Conservation (phyloP, 805 yeast species). For the Wickerhamomyces rabaulensis region DNA sequence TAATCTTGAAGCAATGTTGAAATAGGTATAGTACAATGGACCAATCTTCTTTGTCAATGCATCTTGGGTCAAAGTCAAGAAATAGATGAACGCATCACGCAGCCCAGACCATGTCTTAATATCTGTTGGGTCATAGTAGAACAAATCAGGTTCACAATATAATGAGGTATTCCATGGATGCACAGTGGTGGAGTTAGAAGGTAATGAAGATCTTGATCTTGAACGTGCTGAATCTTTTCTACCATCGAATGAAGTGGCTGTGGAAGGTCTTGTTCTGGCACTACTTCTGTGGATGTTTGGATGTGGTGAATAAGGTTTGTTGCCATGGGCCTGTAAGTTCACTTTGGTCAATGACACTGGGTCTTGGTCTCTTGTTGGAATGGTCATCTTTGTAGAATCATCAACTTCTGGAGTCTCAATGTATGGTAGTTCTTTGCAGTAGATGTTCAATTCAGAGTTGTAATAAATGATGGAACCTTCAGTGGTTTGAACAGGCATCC, state of each 20-base stretch:
- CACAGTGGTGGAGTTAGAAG: slow-evolving; percentile 13
- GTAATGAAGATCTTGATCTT: slow-evolving; percentile 14
- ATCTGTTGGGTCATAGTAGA: slow-evolving; percentile 58
- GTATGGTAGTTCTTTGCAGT: slow-evolving; percentile 55
- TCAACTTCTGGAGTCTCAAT: slow-evolving; percentile 34
- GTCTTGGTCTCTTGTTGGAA: slow-evolving; percentile 24
- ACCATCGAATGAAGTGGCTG: slow-evolving; percentile 7
- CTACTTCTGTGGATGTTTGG: slow-evolving; percentile 19
- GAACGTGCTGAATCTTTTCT: slow-evolving; percentile 11
- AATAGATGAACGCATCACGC: slow-evolving; percentile 40
- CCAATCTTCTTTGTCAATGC: slow-evolving; percentile 47
- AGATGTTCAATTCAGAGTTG: slow-evolving; percentile 54
- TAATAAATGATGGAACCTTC: slow-evolving; percentile 53
- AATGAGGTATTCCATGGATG: slow-evolving; percentile 24
- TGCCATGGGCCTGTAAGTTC: slow-evolving; percentile 21
- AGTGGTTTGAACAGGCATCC: slow-evolving; percentile 59
- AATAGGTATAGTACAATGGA: slow-evolving; percentile 47
- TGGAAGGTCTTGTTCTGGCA: slow-evolving; percentile 16
- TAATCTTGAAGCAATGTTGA: slow-evolving; percentile 48
- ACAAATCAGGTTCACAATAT: slow-evolving; percentile 35
- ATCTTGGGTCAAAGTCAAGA: slow-evolving; percentile 43
- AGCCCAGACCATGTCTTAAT: slow-evolving; percentile 56
- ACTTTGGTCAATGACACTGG: slow-evolving; percentile 10
- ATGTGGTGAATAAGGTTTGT: not conserved
- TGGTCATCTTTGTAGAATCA: slow-evolving; percentile 23